Percentiles rank a stretch among this genome's conserved stretches.
Conservation (phyloP, 2,329 filamentous ascomycete species). For the Diplodia intermedia region DNA sequence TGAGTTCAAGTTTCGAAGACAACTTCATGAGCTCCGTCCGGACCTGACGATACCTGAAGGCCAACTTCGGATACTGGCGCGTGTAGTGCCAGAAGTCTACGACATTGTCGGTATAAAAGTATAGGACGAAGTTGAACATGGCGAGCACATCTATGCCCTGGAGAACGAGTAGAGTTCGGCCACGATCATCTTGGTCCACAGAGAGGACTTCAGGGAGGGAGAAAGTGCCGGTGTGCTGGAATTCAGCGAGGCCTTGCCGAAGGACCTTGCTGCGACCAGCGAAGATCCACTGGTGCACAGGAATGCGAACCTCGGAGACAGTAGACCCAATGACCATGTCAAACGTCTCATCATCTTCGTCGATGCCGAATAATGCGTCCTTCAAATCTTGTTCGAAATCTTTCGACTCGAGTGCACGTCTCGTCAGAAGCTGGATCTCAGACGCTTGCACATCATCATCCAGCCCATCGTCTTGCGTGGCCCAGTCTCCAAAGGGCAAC, state of each 20-base stretch:
- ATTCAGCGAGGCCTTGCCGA: constrained; percentile 62
- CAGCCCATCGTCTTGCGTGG: constrained; percentile 48
- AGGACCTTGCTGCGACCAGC: constrained; percentile 75
- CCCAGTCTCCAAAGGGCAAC: constrained; percentile 65
- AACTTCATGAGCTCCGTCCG: constrained; percentile 86
- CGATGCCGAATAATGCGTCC: constrained; percentile 49
- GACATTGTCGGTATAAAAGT: constrained; percentile 78
- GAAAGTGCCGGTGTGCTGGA: constrained; percentile 62
- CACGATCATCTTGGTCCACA: constrained; percentile 60
- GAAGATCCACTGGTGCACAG: constrained; percentile 83
- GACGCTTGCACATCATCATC: constrained; percentile 57
- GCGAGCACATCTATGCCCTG: constrained; percentile 76
- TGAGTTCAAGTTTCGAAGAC: constrained; percentile 74
- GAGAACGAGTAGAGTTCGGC: constrained; percentile 68
- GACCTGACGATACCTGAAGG: constrained; percentile 78
- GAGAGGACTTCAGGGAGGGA: constrained; percentile 66
- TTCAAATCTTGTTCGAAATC: constrained; percentile 70
- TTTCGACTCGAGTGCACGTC: constrained; percentile 66
- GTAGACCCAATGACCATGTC: constrained; percentile 60
- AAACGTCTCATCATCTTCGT: constrained; percentile 52
- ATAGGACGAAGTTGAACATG: constrained; percentile 79
- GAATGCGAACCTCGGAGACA: constrained; percentile 73
- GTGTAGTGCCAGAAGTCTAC: constrained; percentile 88
- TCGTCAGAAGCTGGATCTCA: constrained; percentile 55
- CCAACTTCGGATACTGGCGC: constrained; percentile 67